Evolutionary conservation across 495 filamentous ascomycete species (phyloP).

Genomic region (Penicillium arizonense): DNA sequence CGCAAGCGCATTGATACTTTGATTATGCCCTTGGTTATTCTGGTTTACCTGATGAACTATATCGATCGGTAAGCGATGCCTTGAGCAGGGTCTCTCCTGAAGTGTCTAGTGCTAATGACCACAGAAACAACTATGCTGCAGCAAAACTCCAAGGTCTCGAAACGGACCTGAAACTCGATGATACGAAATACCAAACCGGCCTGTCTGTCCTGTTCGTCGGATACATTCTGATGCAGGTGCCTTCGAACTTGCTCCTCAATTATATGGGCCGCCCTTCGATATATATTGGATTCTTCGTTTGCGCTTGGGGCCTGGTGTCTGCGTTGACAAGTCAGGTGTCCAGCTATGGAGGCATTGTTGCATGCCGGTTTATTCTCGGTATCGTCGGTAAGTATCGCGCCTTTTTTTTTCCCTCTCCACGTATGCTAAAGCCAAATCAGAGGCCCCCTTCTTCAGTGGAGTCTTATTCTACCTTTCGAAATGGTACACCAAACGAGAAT

Average conservation of each 20-base stretch:
- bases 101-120: constrained; percentile 6
- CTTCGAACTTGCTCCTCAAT: constrained; percentile 60
- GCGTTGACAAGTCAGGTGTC: constrained; percentile 51
- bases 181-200: constrained; percentile 45
- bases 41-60: constrained; percentile 58
- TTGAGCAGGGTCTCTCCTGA: neutral
- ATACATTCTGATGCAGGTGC: constrained; percentile 56
- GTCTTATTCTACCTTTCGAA: constrained; percentile 56
- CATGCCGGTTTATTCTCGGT: constrained; percentile 52
- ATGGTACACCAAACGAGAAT: constrained; percentile 60
- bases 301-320: constrained; percentile 54
- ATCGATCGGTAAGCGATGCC: constrained; percentile 43
- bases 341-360: constrained; percentile 51
- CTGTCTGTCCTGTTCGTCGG: constrained; percentile 53
- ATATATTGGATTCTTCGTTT: constrained; percentile 50
- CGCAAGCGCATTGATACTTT: constrained; percentile 47
- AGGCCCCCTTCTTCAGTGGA: constrained; percentile 51
- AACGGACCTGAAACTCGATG: constrained; percentile 39
- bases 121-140: constrained; percentile 54
- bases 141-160: constrained; percentile 55
- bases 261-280: constrained; percentile 51
- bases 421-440: constrained; percentile 12
- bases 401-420: no score
- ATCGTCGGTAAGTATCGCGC: constrained; percentile 32
- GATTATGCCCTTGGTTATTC: constrained; percentile 55